Evolutionary conservation across 768 basidiomycete genomes (phyloP).

Genomic region (Serpula lacrymans): DNA sequence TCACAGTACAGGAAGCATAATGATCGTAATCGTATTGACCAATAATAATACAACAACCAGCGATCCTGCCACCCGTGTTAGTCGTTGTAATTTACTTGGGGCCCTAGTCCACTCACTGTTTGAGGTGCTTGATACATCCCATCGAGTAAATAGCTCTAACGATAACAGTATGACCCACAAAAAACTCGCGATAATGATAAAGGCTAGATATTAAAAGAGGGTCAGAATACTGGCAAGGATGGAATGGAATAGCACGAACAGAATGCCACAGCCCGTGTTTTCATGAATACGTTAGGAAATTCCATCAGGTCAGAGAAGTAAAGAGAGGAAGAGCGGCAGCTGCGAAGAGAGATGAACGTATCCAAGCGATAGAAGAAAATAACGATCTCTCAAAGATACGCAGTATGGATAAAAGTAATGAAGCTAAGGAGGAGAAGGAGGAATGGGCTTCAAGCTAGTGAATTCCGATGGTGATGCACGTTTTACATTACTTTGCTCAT

Average conservation of each 20-base stretch:
- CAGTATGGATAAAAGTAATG: too few relatives aligned
- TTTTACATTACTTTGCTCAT: too few relatives aligned
- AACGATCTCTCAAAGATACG: too few relatives aligned
- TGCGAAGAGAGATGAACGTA: background rate
- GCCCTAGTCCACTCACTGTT: conserved; percentile 42
- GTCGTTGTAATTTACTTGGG: conserved; percentile 4
- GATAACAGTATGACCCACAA: conserved; percentile 48
- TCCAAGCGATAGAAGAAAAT: too few relatives aligned
- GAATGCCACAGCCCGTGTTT: conserved; percentile 25
- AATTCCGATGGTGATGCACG: too few relatives aligned
- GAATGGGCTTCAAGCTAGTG: too few relatives aligned
- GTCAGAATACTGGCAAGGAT: background rate
- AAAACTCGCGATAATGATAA: conserved; percentile 42
- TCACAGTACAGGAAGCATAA: conserved; percentile 43
- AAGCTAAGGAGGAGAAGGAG: too few relatives aligned
- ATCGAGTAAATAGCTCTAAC: conserved; percentile 42
- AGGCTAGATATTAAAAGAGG: conserved; percentile 26
- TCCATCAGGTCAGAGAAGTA: too few relatives aligned
- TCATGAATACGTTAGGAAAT: conserved; percentile 27
- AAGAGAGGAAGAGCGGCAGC: too few relatives aligned
- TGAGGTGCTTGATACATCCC: conserved; percentile 40
- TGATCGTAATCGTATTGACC: conserved; percentile 34
- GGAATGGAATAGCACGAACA: conserved; percentile 15
- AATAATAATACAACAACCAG: conserved; percentile 45
- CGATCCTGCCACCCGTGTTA: conserved; percentile 29